These are phyloP conservation scores for Picea abies DNA, from an alignment of 83 land plant species.

Conservation along the genomic window DNA sequence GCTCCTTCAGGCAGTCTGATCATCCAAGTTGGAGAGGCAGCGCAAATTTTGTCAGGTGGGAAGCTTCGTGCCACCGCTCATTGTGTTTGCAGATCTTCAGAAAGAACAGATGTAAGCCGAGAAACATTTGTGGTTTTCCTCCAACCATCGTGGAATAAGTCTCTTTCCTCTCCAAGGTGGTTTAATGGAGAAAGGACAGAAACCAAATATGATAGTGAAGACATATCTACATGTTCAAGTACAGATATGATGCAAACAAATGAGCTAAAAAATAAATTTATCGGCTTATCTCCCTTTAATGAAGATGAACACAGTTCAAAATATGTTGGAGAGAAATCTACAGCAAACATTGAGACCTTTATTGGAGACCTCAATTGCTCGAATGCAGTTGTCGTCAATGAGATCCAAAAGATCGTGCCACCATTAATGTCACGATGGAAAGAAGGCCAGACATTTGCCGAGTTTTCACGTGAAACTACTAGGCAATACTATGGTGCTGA, in stretches of 20 bases:
- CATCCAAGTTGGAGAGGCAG: conserved; percentile 98
- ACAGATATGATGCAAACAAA: not conserved
- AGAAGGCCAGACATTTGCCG: conserved; percentile 94
- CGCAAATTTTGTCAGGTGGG: conserved; percentile 84
- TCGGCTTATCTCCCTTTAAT: conserved; percentile 12
- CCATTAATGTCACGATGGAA: conserved; percentile 69
- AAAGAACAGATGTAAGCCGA: conserved; percentile 59
- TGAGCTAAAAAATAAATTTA: not conserved
- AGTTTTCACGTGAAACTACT: conserved; percentile 87
- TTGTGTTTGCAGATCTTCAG: conserved; percentile 67
- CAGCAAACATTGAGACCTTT: not conserved
- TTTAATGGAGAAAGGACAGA: not conserved
- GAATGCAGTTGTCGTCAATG: conserved; percentile 3
- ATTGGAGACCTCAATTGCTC: not conserved
- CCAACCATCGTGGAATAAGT: conserved; percentile 90
- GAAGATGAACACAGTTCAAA: not conserved
- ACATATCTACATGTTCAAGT: conserved; percentile 19
- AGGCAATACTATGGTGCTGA: conserved; percentile 86
- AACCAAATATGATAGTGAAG: not conserved
- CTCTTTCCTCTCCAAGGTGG: conserved; percentile 25
- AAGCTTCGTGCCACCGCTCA: conserved; percentile 84
- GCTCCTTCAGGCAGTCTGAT: conserved; percentile 67
- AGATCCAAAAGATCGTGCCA: conserved; percentile 60
- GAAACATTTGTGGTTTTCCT: conserved; percentile 96
- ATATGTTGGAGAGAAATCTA: not conserved